Evolutionary conservation across 2,329 filamentous ascomycete species (phyloP).

Genomic region (Lasiodiplodia citricola): DNA sequence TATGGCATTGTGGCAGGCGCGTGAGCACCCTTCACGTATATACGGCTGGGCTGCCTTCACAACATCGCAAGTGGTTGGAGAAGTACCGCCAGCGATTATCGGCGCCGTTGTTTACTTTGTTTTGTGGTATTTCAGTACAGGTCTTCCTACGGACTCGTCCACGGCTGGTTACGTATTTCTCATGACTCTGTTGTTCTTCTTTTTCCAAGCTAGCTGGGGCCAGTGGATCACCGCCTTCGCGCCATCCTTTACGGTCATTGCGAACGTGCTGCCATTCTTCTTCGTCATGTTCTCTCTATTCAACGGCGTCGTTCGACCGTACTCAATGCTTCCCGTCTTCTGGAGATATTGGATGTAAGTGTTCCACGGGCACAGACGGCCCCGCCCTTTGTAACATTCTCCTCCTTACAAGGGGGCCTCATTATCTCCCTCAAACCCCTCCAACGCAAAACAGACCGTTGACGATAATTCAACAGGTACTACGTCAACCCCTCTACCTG

Average conservation of each 20-base stretch:
- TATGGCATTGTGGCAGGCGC: conserved; percentile 72
- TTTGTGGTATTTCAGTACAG: conserved; percentile 78
- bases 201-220: conserved; percentile 77
- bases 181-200: conserved; percentile 77
- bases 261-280: conserved; percentile 77
- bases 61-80: conserved; percentile 73
- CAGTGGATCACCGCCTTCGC: conserved; percentile 87
- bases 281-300: conserved; percentile 78
- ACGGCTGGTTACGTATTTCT: conserved; percentile 77
- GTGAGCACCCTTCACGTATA: conserved; percentile 75
- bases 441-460: not conserved
- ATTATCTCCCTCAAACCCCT: not conserved
- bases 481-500: conserved; percentile 72
- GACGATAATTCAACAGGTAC: conserved; percentile 46
- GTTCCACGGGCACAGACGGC: not conserved
- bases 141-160: conserved; percentile 68
- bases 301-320: conserved; percentile 77
- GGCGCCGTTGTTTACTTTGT: conserved; percentile 71
- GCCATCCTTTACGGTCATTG: conserved; percentile 77
- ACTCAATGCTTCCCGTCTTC: conserved; percentile 67
- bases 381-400: not conserved
- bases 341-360: conserved; percentile 70
- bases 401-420: not conserved
- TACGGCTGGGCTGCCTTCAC: conserved; percentile 80
- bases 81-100: conserved; percentile 73